Base-by-base conservation (phyloP, 768 basidiomycete species). In the Panellus pusillus region DNA sequence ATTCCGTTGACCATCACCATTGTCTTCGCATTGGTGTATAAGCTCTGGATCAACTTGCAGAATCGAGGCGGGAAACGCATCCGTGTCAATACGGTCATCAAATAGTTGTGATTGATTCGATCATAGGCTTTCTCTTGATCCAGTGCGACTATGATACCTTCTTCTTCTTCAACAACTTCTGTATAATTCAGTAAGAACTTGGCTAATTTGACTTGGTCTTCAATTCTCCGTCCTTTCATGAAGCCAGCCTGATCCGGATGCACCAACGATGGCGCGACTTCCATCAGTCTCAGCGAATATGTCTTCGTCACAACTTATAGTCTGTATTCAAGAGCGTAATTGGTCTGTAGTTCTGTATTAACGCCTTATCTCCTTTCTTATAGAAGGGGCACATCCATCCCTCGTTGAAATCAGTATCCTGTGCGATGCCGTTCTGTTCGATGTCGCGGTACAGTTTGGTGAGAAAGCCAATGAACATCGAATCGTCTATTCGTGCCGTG, bases 151-250 rank as follows among this genome's bases (percentile, higher is more conserved):
- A 66, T 59, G 0, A 39, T 17, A 0, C 66, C 45, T 2, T 66
- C 20, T n/a, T 46, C 48, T 38, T 60, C 53, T 24, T 28, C 37
- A 2, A 37, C 0, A 24, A n/a, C n/a, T n/a, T 60, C 46, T 0
- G 44, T 57, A 2, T 63, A 61, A 0, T 42, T 11, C 0, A 57
- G 28, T 19, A 66, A 61, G 0, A 47, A 17, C 15, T 63, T 42
- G 0, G 66, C 48, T 0, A 71, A 62, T 3, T 57, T 13, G 0
- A 63, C 58, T 56, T 66, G 65, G 44, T 71, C 54, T 0, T 60
- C 57, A 2, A 72, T 68, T 15, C 35, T 45, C 13, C 57, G n/a
- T 0, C 57, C 57, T 18, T 51, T 61, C 0, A 72, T 45, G 7
- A 72, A 72, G 0, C 68, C 68, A 3, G 32, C 49, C 32, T 50